Evolutionary conservation across 2,329 filamentous ascomycete genomes (phyloP).

Genomic region (Aspergillus tanneri): DNA sequence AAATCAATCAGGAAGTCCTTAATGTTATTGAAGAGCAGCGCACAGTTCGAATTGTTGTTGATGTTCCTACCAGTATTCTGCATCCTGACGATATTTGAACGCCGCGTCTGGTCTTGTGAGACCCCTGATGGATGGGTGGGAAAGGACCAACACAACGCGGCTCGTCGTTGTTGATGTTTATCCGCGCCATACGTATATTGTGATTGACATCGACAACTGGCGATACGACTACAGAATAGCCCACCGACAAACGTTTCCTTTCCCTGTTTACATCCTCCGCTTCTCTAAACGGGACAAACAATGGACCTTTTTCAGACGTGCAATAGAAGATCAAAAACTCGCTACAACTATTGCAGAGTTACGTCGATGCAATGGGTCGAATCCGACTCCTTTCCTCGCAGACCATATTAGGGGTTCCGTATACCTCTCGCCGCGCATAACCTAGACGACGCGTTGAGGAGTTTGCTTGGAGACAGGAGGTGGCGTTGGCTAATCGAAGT

Average conservation of each 20-base stretch:
- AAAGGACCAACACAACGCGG: neutral
- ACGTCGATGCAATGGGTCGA: conserved; percentile 9
- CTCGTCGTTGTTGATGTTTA: conserved; percentile 9
- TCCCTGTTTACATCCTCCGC: conserved; percentile 9
- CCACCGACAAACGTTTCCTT: conserved; percentile 5
- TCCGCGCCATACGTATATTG: conserved; percentile 10
- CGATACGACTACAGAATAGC: conserved; percentile 8
- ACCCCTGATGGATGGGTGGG: neutral
- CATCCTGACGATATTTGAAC: neutral
- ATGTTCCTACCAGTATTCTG: neutral
- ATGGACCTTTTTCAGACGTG: conserved; percentile 8
- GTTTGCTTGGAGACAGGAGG: too few relatives aligned
- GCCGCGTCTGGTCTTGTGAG: neutral
- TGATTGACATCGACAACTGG: conserved; percentile 10
- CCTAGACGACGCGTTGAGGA: too few relatives aligned
- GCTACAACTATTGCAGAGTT: conserved; percentile 5
- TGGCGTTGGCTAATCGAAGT: too few relatives aligned
- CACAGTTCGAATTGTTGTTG: neutral
- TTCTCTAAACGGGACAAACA: neutral
- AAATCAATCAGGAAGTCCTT: neutral
- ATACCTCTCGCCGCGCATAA: conserved; percentile 21
- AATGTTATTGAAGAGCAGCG: neutral
- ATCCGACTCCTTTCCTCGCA: conserved; percentile 6
- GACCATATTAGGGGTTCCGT: conserved; percentile 11
- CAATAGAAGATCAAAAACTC: conserved; percentile 4